A percentile compares a stretch with the other conserved stretches of the same genome.
phyloP scores from a whole-genome alignment of 148 eudicot genomes.

The Silene latifolia region DNA sequence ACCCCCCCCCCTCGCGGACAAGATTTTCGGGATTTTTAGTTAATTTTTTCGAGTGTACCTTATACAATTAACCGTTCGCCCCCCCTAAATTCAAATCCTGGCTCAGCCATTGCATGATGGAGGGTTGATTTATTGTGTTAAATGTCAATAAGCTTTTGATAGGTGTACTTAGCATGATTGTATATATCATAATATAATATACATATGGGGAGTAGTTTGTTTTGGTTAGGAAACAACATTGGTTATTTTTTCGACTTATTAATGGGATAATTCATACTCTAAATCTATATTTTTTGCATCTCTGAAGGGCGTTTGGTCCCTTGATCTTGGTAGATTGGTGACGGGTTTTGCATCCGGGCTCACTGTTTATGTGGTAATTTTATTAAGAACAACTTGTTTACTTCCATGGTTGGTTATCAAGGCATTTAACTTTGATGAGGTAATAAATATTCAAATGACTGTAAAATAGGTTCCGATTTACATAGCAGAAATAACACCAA shows the following conservation, averaged over 20 bases:
- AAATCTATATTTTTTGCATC: not conserved
- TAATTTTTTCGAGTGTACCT: too few species aligned
- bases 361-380: conserved; percentile 41
- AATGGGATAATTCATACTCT: not conserved
- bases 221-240: not conserved
- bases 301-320: conserved; percentile 47
- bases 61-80: too few species aligned
- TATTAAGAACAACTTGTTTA: not conserved
- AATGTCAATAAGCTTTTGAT: too few species aligned
- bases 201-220: too few species aligned
- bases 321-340: conserved; percentile 49
- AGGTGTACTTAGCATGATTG: too few species aligned
- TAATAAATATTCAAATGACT: not conserved
- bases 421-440: not conserved
- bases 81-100: too few species aligned
- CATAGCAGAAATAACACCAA: conserved; percentile 57
- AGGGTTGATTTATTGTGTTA: too few species aligned
- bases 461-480: conserved; percentile 42
- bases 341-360: conserved; percentile 44
- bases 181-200: too few species aligned
- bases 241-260: not conserved
- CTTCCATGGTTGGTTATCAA: not conserved
- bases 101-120: too few species aligned
- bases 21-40: too few species aligned
- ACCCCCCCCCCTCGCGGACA: too few species aligned